Base-by-base conservation (phyloP, 1,284 basidiomycete genomes). In the Salmacisia buchloeana region DNA sequence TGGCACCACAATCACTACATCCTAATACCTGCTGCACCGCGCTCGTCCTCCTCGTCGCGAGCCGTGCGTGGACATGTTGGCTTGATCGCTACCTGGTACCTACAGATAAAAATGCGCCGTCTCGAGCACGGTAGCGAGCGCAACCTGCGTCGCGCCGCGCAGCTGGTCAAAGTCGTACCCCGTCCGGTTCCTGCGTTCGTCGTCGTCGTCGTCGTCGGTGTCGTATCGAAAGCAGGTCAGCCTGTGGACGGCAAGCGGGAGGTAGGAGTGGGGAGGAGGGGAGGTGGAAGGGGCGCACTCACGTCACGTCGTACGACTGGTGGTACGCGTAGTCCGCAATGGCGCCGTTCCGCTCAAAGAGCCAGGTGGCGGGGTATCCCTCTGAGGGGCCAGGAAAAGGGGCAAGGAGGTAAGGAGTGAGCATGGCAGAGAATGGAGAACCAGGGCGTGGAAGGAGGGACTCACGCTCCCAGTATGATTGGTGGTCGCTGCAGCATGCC, bases 401-500 rank as follows among this genome's bases (percentile, higher is more conserved):
- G n/a, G n/a, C n/a, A n/a, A n/a, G n/a, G n/a, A n/a, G n/a, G n/a
- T n/a, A 33, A 6, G 6, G 18, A 46, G 12, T 9, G 39, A 25
- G 43, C 56, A n/a, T 21, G 7, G 3, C 3, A 13, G 1, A n/a
- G 36, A 25, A 38, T 0, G 34, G 34, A 21, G 23, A 13, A 41
- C 63, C 35, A 27, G 70, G 66, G 71, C 69, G 70, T 0, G 74
- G 69, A 12, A 10, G n/a, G 36, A n/a, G 23, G 6, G 23, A 43
- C 0, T 65, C 67, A 5, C 65, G 31, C 58, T 72, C 62, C 68
- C 73, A 77, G 60, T 79, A 81, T 10, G 62, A 65, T 63, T 79
- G 78, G 57, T 81, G 80, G 59, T 81, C 80, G 0, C 64, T 68
- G 61, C 80, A 81, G 62, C 80, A 81, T 0, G 79, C 79, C 0